Conservation (phyloP, 192 early-diverging fungal species). For the Rhizophagus prolifer region DNA sequence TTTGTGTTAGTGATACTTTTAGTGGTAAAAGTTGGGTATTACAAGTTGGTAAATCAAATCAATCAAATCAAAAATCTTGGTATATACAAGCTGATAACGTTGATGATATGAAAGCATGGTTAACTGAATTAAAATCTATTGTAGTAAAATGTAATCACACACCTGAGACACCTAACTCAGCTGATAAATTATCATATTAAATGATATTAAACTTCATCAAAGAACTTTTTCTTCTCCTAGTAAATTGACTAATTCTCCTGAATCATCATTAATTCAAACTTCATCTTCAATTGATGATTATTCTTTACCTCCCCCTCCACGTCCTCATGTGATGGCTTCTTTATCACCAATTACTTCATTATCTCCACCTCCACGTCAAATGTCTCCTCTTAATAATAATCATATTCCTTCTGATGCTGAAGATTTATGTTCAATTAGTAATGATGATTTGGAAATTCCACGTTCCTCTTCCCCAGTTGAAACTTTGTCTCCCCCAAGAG, state of each 20-base stretch:
- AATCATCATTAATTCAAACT: not conserved
- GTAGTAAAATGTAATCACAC: conserved; percentile 31
- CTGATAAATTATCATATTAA: not conserved
- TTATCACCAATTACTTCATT: conserved; percentile 4
- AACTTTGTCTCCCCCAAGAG: conserved; percentile 26
- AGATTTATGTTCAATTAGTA: not conserved
- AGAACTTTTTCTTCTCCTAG: not conserved
- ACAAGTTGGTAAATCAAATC: conserved; percentile 38
- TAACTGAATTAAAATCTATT: conserved; percentile 39
- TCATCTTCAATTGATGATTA: conserved; percentile 16
- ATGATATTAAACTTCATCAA: not conserved
- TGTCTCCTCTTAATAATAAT: too few relatives aligned
- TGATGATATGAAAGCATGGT: conserved; percentile 40
- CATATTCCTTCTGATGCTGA: not conserved
- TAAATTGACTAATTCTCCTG: conserved; percentile 13
- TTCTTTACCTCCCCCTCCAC: conserved; percentile 28
- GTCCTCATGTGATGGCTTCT: conserved; percentile 3
- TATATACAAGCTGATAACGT: conserved; percentile 43
- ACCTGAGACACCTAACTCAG: not conserved
- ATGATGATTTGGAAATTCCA: not conserved
- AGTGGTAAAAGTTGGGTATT: conserved; percentile 41
- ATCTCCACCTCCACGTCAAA: not conserved
- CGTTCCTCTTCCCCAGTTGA: conserved; percentile 25
- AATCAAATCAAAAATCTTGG: conserved; percentile 40
- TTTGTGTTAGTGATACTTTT: conserved; percentile 47